Conservation (phyloP, 2,329 filamentous ascomycete species). For the Malbranchea cinnamomea region DNA sequence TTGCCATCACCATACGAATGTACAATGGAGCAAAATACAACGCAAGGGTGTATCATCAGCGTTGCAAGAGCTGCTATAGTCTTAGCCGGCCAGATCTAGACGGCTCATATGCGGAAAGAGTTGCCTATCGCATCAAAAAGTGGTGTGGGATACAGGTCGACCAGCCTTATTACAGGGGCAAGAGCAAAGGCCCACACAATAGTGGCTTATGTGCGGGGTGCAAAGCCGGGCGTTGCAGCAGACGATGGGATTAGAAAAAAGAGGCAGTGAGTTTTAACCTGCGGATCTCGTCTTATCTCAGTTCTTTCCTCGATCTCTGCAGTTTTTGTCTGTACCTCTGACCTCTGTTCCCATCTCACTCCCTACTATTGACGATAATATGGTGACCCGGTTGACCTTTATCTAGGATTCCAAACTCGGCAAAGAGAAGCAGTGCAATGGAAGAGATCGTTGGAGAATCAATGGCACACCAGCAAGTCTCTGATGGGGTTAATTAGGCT, state of each 20-base stretch:
- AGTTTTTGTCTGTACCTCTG: too few species aligned
- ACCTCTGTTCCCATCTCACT: too few species aligned
- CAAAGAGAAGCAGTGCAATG: too few species aligned
- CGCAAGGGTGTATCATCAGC: constrained; percentile 30
- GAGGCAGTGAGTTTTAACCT: too few species aligned
- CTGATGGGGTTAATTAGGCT: too few species aligned
- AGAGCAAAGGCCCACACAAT: constrained; percentile 16
- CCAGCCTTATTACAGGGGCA: constrained; percentile 5
- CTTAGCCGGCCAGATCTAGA: constrained; percentile 22
- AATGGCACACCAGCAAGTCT: too few species aligned
- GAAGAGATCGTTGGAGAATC: too few species aligned
- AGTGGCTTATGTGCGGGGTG: constrained; percentile 19
- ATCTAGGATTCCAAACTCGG: too few species aligned
- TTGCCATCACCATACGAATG: constrained; percentile 30
- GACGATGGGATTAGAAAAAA: background rate
- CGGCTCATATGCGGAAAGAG: constrained; percentile 27
- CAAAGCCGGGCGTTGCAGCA: constrained; percentile 16
- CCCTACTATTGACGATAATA: too few species aligned
- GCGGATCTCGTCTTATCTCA: too few species aligned
- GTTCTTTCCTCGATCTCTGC: too few species aligned
- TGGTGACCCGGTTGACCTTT: too few species aligned
- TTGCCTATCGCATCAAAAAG: constrained; percentile 29
- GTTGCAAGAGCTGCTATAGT: constrained; percentile 22
- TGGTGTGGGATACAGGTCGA: constrained; percentile 23
- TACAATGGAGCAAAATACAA: constrained; percentile 27